Evolutionary conservation across 176 grass and related monocot species (phyloP), one percentile per base, ranked within the genome.

Genomic region (Rhipidocladum racemiflorum): DNA sequence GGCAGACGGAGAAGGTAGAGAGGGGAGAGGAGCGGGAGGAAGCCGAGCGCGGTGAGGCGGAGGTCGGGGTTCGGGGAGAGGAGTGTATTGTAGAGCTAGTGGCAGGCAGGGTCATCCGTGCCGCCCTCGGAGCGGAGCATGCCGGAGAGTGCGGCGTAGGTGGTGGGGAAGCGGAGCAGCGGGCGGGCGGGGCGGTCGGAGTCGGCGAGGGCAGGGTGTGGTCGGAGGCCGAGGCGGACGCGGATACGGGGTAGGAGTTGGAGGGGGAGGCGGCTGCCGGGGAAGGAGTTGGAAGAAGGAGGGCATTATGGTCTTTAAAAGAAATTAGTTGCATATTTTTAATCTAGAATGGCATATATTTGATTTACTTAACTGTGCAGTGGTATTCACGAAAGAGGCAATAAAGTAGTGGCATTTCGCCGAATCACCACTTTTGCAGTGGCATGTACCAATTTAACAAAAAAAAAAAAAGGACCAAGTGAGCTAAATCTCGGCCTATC

Each of bases 51-150:
- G 27, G 94, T 85, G 48, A 99, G 92, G 79, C 96, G 92, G 83
- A 99, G 96, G 72, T 99, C 92, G 21, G 92, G 83, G 83, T 99
- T 92, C 6, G 89, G 79, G 71, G 96, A 93, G 79, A 93, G 91
- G 75, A 93, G 88, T 18, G 92, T 99, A 29, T 99, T 92, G 70
- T 99, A 99, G 66, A 99, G 89, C 96, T 92, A 99, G 65, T 99
- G 91, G 82, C 96, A 99, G 40, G 92, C 82, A 0, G 90, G 89
- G 67, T 99, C 92, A 56, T 91, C 89, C 28, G 92, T 90, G 76
- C 92, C 90, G 34, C 96, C 96, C 16, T 90, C 91, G 3, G 92
- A 46, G 1, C 87, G 90, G 27, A 99, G 88, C 15, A 92, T 85
- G 2, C 30, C 82, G 61, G 92, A 95, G 16, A 94, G 81, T 18